Percentiles rank a stretch among this genome's conserved stretches.
phyloP scores from a whole-genome alignment of 768 basidiomycete species.

The Crassisporium funariophilum region DNA sequence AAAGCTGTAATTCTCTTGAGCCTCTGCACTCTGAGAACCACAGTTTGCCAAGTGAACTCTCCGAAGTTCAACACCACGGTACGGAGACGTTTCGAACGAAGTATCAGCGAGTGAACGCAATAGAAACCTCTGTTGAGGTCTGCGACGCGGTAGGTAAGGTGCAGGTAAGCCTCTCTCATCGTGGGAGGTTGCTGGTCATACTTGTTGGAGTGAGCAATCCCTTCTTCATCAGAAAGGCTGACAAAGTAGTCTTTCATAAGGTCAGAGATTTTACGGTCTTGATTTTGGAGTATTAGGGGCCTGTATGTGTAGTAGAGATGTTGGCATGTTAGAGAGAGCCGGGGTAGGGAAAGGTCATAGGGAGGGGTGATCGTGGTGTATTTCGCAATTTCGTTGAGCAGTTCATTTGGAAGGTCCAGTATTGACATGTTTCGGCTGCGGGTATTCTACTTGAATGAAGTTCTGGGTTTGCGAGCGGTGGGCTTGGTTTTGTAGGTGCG shows the following conservation, averaged over 20 bases:
- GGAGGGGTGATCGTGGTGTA: not conserved
- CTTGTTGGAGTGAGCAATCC: conserved; percentile 2
- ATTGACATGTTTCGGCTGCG: no score
- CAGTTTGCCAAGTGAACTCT: no score
- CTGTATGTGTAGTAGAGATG: conserved; percentile 4
- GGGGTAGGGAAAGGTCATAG: not conserved
- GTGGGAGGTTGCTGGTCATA: not conserved
- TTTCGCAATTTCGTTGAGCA: conserved; percentile 4
- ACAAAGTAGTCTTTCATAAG: not conserved
- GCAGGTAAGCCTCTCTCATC: not conserved
- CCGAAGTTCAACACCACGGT: conserved; percentile 1
- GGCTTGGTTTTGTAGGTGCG: no score
- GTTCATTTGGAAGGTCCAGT: conserved; percentile 8
- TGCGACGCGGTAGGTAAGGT: no score
- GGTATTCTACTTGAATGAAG: no score
- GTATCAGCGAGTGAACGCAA: conserved; percentile 1
- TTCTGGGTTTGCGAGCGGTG: no score
- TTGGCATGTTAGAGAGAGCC: conserved; percentile 8
- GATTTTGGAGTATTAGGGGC: not conserved
- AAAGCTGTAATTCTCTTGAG: not conserved
- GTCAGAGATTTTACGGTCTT: no score
- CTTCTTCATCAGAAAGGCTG: not conserved
- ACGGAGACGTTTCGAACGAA: not conserved
- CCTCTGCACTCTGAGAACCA: no score
- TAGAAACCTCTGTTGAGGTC: not conserved